Percentiles rank a stretch among this genome's conserved stretches.
Conservation (phyloP, 169 alveolate genomes). For the Ophryocystis elektroscirrha region DNA sequence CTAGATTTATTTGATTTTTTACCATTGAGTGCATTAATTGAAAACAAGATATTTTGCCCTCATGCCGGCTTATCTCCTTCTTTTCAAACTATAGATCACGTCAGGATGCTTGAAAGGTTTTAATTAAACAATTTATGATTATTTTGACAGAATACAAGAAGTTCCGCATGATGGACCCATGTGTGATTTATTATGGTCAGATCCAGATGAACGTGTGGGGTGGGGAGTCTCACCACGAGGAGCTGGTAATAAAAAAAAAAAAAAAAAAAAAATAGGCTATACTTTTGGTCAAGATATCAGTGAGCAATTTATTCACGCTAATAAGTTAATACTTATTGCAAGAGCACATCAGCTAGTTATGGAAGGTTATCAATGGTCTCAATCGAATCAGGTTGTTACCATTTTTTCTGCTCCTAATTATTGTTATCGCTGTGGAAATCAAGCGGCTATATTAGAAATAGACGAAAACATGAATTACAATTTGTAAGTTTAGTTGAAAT, state of each 20-base stretch:
- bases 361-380: conserved; percentile 96
- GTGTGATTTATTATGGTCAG: conserved; percentile 99
- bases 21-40: conserved; percentile 84
- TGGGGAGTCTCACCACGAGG: conserved; percentile 99
- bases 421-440: conserved; percentile 95
- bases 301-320: conserved; percentile 67
- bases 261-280: conserved; percentile 39
- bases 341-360: conserved; percentile 98
- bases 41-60: conserved; percentile 79
- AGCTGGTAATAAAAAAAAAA: conserved; percentile 57
- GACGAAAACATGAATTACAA: conserved; percentile 57
- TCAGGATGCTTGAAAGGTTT: conserved; percentile 66
- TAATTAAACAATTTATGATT: not conserved
- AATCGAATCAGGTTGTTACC: conserved; percentile 74
- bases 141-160: conserved; percentile 46
- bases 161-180: conserved; percentile 99
- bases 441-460: conserved; percentile 87
- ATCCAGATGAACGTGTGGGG: conserved; percentile 93
- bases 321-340: conserved; percentile 80
- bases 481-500: conserved; percentile 3
- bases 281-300: conserved; percentile 90
- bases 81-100: conserved; percentile 66
- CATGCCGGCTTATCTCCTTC: conserved; percentile 98
- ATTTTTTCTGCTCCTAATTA: conserved; percentile 96
- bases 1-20: conserved; percentile 85